These are phyloP conservation scores for Starmera quercuum DNA, from an alignment of 805 yeast species.

Conservation along the genomic window DNA sequence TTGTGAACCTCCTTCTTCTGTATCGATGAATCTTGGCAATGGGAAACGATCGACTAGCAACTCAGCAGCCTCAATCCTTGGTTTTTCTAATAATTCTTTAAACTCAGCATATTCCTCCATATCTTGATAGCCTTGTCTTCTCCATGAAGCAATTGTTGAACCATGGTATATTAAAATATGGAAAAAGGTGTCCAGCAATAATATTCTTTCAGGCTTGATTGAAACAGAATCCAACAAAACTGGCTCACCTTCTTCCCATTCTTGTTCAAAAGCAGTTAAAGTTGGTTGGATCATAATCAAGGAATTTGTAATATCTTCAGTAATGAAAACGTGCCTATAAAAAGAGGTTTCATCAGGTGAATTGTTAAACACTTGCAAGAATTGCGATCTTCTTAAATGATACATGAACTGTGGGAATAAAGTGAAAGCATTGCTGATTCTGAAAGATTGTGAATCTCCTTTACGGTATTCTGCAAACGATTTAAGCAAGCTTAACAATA, in stretches of 20 bases:
- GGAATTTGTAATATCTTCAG: slow-evolving; percentile 54
- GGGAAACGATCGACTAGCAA: slow-evolving; percentile 62
- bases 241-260: slow-evolving; percentile 44
- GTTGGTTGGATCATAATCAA: slow-evolving; percentile 67
- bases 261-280: slow-evolving; percentile 44
- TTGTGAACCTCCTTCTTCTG: slow-evolving; percentile 72
- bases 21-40: slow-evolving; percentile 63
- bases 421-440: slow-evolving; percentile 40
- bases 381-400: slow-evolving; percentile 59
- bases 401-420: slow-evolving; percentile 62
- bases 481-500: slow-evolving; percentile 37
- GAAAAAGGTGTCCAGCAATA: slow-evolving; percentile 61
- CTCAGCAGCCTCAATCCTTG: slow-evolving; percentile 59
- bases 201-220: slow-evolving; percentile 46
- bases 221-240: slow-evolving; percentile 60
- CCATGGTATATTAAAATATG: slow-evolving; percentile 64
- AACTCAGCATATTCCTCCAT: slow-evolving; percentile 52
- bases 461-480: slow-evolving; percentile 40
- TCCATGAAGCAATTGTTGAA: slow-evolving; percentile 59
- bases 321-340: slow-evolving; percentile 52
- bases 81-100: slow-evolving; percentile 50
- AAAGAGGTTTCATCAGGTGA: slow-evolving; percentile 70
- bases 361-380: slow-evolving; percentile 57
- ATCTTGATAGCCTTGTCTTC: slow-evolving; percentile 56
- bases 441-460: slow-evolving; percentile 40